Evolutionary conservation across 2,329 filamentous ascomycete species (phyloP).

Genomic region (Chrysoporthe deuterocubensis): DNA sequence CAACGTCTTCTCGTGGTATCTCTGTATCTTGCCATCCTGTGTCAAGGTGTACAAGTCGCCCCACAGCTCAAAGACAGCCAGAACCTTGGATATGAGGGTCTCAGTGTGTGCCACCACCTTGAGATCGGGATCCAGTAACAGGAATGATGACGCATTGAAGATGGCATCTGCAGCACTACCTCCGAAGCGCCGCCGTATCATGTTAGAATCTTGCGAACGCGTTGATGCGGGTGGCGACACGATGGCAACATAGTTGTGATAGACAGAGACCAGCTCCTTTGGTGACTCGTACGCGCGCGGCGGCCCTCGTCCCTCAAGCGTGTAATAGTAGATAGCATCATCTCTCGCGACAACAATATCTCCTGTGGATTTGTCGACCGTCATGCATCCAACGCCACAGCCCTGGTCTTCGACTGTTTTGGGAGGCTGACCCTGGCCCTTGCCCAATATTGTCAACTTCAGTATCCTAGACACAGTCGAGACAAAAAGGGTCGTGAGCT

Average conservation of each 20-base stretch:
- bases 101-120: constrained; percentile 91
- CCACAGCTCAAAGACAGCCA: constrained; percentile 84
- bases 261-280: constrained; percentile 80
- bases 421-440: constrained; percentile 86
- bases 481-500: constrained; percentile 81
- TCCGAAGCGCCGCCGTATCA: constrained; percentile 73
- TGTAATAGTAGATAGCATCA: constrained; percentile 95
- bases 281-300: constrained; percentile 90
- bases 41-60: constrained; percentile 89
- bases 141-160: constrained; percentile 86
- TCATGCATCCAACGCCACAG: constrained; percentile 95
- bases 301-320: constrained; percentile 79
- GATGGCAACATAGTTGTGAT: constrained; percentile 84
- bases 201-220: constrained; percentile 59
- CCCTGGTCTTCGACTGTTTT: constrained; percentile 88
- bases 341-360: constrained; percentile 92
- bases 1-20: constrained; percentile 88
- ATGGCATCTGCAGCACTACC: constrained; percentile 73
- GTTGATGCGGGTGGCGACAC: constrained; percentile 72
- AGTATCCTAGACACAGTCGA: constrained; percentile 88
- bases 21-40: constrained; percentile 85
- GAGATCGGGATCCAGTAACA: constrained; percentile 87
- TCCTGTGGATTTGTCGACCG: constrained; percentile 75
- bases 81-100: constrained; percentile 78
- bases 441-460: constrained; percentile 83